Base-by-base conservation (phyloP, 1,139 yeast genomes). In the Candida glucosophila region DNA sequence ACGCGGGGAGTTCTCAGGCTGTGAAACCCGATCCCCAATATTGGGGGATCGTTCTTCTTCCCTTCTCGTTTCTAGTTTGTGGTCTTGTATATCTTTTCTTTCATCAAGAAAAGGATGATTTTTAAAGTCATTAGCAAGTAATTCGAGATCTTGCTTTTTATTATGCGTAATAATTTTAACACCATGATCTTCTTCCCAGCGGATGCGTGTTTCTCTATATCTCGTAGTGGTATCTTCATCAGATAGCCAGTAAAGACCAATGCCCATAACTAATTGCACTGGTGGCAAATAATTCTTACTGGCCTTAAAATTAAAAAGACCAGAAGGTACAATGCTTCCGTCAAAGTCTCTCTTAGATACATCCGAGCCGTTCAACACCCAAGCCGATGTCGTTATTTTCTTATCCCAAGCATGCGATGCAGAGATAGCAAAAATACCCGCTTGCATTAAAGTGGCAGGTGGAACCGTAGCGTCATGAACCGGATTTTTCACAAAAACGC, bases 351-450 rank as follows among this genome's bases (percentile, higher is more conserved):
- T 70, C 42, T 85, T 82, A 1, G 83, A 71, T 5, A 86, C 62
- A 28, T 73, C 78, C 16, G 55, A 49, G 5, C 82, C 86, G 24
- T 63, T 65, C 13, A 82, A 72, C 65, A 75, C 80, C 94, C 95
- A 86, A 3, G 95, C 80, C 1, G 94, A 77, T 0, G 82, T 72
- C 1, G 81, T 71, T 22, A 79, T 66, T 46, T 86, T 88, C 24
- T 77, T 71, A 25, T 77, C 88, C 99, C 99, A 90, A 0, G 95
- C 95, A 24, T 69, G 73, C 1, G 94, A 77, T 0, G 88, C 70
- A n/a, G 92, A 67, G 37, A 86, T 68, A 8, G 93, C 70, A 41
- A 78, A 77, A 7, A 82, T 70, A 8, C 95, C 95, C 0, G 98
- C 96, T 49, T 90, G 98, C 52, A 77, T 66, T 32, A 88, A 59